A percentile compares a stretch with the other conserved stretches of the same genome.
These are phyloP conservation scores for Suhomyces sp. DNA, from an alignment of 805 yeast genomes.

Conservation along the genomic window DNA sequence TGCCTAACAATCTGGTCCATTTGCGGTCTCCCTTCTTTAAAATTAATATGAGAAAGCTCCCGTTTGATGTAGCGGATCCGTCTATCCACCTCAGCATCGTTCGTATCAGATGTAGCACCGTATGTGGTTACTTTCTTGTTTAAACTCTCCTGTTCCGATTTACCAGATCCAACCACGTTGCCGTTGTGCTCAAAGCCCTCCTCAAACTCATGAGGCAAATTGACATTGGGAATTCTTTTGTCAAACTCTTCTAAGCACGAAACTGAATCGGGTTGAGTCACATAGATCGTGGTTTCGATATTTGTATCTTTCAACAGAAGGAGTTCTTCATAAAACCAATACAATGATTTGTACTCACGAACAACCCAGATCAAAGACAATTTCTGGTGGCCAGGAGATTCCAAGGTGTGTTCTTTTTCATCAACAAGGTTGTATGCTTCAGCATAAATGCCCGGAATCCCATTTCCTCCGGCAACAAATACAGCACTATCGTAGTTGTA, in stretches of 20 bases:
- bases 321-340: slow-evolving; percentile 49
- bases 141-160: neutral
- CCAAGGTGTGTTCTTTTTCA: neutral
- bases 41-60: slow-evolving; percentile 33
- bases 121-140: neutral
- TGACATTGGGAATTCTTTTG: neutral
- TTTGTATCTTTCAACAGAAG: slow-evolving; percentile 20
- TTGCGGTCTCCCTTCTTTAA: slow-evolving; percentile 31
- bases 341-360: slow-evolving; percentile 48
- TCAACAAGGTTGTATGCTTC: slow-evolving; percentile 27
- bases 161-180: neutral
- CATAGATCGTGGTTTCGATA: slow-evolving; percentile 29
- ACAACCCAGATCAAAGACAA: slow-evolving; percentile 62
- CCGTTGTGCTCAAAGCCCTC: neutral
- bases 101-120: neutral
- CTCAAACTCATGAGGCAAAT: neutral
- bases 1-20: slow-evolving; percentile 7
- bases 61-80: neutral
- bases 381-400: slow-evolving; percentile 2
- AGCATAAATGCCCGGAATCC: slow-evolving; percentile 55
- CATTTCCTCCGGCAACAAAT: slow-evolving; percentile 63
- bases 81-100: neutral
- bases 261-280: slow-evolving; percentile 23
- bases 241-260: slow-evolving; percentile 1
- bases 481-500: slow-evolving; percentile 46